Conservation (phyloP, 1,284 basidiomycete genomes). For the Cutaneotrichosporon dermatis region DNA sequence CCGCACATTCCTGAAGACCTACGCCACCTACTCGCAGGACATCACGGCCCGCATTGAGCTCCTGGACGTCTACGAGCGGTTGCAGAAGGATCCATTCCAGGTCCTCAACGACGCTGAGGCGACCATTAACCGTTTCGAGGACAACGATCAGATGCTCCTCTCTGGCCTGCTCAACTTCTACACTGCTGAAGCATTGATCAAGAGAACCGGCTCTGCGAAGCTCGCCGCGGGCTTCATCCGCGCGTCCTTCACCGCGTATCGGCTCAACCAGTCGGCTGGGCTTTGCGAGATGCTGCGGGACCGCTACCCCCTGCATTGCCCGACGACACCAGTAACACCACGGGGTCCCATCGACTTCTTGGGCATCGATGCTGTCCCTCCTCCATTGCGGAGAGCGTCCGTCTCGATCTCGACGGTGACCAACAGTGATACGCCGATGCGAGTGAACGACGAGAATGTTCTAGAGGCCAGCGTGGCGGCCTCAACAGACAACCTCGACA, state of each 20-base stretch:
- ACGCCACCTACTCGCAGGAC: slow-evolving; percentile 13
- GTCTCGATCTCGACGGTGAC: background rate
- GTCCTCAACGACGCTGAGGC: slow-evolving; percentile 14
- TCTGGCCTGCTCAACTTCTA: slow-evolving; percentile 24
- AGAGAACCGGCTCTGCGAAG: slow-evolving; percentile 12
- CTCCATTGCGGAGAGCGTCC: background rate
- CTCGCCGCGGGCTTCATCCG: slow-evolving; percentile 20
- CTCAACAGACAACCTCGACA: slow-evolving; percentile 15
- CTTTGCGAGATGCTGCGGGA: slow-evolving; percentile 20
- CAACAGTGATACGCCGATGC: slow-evolving; percentile 7
- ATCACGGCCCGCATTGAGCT: slow-evolving; percentile 8
- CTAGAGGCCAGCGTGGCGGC: background rate
- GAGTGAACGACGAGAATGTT: background rate
- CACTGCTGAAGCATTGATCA: slow-evolving; percentile 16
- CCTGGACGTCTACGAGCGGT: slow-evolving; percentile 3
- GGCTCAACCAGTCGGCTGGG: slow-evolving; percentile 10
- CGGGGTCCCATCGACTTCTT: slow-evolving; percentile 21
- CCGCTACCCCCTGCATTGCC: slow-evolving; percentile 12
- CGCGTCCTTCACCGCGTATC: slow-evolving; percentile 14
- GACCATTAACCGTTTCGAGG: slow-evolving; percentile 16
- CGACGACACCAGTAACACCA: background rate
- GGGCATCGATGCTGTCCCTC: background rate
- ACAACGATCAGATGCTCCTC: slow-evolving; percentile 14
- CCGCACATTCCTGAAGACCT: slow-evolving; percentile 3
- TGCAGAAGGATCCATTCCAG: slow-evolving; percentile 8